Conservation (phyloP, 768 basidiomycete genomes). For the Paxillus involutus region DNA sequence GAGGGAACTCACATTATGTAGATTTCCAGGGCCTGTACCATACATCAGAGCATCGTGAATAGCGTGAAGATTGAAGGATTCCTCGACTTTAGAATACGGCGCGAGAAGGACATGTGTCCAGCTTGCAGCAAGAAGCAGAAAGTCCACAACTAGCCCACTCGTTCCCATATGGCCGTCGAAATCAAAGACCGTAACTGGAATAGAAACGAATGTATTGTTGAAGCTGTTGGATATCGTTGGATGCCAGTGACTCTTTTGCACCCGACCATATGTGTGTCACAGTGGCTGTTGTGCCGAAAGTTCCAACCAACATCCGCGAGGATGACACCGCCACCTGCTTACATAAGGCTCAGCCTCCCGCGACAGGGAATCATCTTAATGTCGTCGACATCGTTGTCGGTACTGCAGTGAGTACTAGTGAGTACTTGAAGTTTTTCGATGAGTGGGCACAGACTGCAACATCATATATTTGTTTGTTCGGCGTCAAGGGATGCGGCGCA, state of each 20-base stretch:
- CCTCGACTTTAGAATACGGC: constrained; percentile 96
- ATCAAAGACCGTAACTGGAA: too few relatives aligned
- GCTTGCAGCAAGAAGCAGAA: constrained; percentile 46
- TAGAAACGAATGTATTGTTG: not conserved
- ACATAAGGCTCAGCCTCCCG: too few relatives aligned
- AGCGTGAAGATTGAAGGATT: constrained; percentile 94
- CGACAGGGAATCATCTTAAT: too few relatives aligned
- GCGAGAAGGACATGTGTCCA: constrained; percentile 74
- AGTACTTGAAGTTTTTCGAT: too few relatives aligned
- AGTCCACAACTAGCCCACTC: constrained; percentile 42
- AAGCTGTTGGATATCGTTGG: too few relatives aligned
- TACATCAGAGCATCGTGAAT: constrained; percentile 84
- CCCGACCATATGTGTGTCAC: not conserved
- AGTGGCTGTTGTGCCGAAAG: too few relatives aligned
- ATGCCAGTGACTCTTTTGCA: not conserved
- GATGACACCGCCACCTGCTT: too few relatives aligned
- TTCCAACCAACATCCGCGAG: not conserved
- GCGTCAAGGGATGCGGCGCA: too few relatives aligned
- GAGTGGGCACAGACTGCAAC: too few relatives aligned
- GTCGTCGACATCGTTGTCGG: too few relatives aligned
- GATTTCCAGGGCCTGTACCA: constrained; percentile 45
- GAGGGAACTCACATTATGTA: constrained; percentile 48
- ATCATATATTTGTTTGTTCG: too few relatives aligned
- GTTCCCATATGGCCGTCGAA: not conserved
- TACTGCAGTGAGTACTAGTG: too few relatives aligned